A percentile compares a stretch with the other conserved stretches of the same genome.
Evolutionary conservation across 148 eudicot species (phyloP).

Genomic region (Dianthus caryophyllus): DNA sequence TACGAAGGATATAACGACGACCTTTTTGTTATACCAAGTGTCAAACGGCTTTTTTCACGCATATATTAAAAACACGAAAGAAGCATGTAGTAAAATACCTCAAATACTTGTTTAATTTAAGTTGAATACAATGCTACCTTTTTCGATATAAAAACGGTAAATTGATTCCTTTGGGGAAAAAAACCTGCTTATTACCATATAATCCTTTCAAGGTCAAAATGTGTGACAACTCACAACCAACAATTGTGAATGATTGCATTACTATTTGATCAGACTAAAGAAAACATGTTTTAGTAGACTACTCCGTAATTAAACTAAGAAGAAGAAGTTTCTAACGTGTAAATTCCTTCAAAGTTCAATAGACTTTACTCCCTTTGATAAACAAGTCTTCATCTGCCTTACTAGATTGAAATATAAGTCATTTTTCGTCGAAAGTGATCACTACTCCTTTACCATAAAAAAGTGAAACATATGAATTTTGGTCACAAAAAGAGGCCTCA

Average conservation of each 20-base stretch:
- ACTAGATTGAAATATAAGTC: background rate
- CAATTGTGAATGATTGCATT: background rate
- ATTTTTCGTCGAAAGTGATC: background rate
- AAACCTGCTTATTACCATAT: background rate
- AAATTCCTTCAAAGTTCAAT: background rate
- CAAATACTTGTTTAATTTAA: background rate
- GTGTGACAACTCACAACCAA: background rate
- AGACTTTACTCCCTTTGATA: background rate
- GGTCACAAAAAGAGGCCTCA: no score
- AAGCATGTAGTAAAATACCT: background rate
- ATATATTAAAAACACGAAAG: background rate
- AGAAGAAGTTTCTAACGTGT: conserved; percentile 1
- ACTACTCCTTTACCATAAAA: conserved; percentile 1
- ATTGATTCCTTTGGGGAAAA: no score
- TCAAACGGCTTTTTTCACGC: background rate
- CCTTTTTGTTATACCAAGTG: background rate
- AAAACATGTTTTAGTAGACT: background rate
- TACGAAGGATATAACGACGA: no score
- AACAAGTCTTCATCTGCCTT: conserved; percentile 5
- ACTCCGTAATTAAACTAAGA: background rate
- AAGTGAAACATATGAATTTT: no score
- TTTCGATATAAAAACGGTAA: background rate
- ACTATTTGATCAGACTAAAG: background rate
- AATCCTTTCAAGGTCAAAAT: background rate
- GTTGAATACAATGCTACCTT: background rate